phyloP scores from a whole-genome alignment of 2,329 filamentous ascomycete species.

The Aspergillus texensis region DNA sequence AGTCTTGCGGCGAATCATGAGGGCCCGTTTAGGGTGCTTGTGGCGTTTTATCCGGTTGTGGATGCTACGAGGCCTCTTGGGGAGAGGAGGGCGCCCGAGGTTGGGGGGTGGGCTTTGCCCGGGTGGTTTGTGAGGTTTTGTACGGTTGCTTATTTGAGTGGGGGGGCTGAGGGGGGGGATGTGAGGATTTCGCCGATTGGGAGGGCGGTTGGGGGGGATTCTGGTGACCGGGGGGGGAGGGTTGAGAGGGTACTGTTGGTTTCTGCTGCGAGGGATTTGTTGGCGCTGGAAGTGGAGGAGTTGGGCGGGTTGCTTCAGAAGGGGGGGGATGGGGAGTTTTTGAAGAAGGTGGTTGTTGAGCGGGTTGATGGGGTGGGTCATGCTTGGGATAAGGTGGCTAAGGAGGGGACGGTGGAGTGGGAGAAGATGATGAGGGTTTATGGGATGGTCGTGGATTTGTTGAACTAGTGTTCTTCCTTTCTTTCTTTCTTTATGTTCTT shows the following conservation, averaged over 20 bases:
- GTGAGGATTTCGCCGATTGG: conserved; percentile 29
- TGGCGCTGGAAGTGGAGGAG: conserved; percentile 29
- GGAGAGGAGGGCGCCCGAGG: background rate
- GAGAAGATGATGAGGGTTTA: conserved; percentile 34
- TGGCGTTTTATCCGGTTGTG: conserved; percentile 35
- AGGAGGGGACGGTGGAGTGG: conserved; percentile 28
- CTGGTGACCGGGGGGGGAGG: background rate
- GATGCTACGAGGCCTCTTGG: conserved; percentile 17
- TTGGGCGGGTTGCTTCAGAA: conserved; percentile 23
- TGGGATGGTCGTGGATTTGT: conserved; percentile 28
- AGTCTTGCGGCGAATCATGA: conserved; percentile 8
- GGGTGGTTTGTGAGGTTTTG: conserved; percentile 25
- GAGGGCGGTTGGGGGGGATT: conserved; percentile 11
- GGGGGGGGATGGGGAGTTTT: background rate
- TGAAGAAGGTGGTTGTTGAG: conserved; percentile 22
- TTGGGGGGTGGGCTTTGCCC: conserved; percentile 10
- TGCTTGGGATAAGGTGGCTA: conserved; percentile 40
- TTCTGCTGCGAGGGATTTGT: conserved; percentile 26
- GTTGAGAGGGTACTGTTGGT: conserved; percentile 25
- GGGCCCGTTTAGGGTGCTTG: conserved; percentile 27
- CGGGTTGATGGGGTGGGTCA: conserved; percentile 36
- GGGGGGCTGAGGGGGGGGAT: conserved; percentile 12
- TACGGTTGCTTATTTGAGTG: conserved; percentile 28
- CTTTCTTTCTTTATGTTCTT: background rate
- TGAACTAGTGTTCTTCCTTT: conserved; percentile 1